Conservation (phyloP, 768 basidiomycete genomes). For the Amanita rubescens region DNA sequence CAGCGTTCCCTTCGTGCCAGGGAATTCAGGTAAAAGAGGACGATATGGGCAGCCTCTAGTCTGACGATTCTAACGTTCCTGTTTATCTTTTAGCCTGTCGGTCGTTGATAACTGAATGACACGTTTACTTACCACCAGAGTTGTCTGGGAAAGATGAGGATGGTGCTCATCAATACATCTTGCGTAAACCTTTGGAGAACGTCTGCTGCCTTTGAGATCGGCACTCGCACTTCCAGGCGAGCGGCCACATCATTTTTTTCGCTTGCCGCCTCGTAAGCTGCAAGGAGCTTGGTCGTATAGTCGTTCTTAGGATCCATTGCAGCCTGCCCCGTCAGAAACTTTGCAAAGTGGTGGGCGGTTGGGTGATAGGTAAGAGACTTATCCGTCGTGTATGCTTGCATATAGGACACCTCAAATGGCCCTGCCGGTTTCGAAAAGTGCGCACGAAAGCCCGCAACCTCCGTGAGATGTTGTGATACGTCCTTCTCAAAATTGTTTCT, state of each 20-base stretch:
- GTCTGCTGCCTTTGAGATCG: background rate
- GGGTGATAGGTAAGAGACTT: background rate
- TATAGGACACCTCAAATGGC: background rate
- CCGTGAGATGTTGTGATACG: background rate
- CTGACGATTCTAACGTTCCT: background rate
- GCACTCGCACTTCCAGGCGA: background rate
- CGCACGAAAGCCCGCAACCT: background rate
- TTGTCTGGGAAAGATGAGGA: background rate
- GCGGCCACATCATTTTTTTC: background rate
- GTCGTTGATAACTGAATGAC: background rate
- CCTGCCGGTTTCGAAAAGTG: background rate
- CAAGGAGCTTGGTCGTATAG: background rate
- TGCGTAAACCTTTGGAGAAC: background rate
- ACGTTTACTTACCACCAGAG: background rate
- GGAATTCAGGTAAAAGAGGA: background rate
- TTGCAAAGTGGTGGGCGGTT: background rate
- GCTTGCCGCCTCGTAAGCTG: background rate
- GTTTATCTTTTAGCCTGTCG: background rate
- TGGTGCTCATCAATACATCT: background rate
- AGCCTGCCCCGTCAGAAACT: background rate
- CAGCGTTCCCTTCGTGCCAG: background rate
- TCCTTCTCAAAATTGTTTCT: background rate
- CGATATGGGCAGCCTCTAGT: background rate
- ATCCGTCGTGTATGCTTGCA: background rate
- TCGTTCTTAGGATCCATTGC: background rate